Conservation (phyloP, 1,139 yeast genomes). For the Pneumocystis canis region DNA sequence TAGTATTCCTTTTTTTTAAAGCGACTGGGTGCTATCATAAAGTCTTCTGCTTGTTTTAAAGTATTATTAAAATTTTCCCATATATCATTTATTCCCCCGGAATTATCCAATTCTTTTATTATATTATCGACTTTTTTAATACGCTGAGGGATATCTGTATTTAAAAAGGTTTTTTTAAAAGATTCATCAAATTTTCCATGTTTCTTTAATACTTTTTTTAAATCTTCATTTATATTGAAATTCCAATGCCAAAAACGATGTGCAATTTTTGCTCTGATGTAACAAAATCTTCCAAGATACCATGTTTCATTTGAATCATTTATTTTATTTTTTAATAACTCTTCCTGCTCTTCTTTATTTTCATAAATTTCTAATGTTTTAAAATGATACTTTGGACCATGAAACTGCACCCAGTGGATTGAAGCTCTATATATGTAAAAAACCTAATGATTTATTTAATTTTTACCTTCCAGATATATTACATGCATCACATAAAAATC, state of each 20-base stretch:
- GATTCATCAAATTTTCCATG: neutral
- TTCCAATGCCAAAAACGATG: constrained; percentile 1
- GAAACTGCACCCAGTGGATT: neutral
- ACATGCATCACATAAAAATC: neutral
- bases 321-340: neutral
- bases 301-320: neutral
- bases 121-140: neutral
- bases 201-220: neutral
- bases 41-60: neutral
- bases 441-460: neutral
- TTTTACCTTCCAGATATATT: neutral
- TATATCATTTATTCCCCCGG: neutral
- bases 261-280: neutral
- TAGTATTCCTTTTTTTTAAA: neutral
- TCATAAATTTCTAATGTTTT: neutral
- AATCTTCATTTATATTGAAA: neutral
- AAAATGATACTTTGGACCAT: neutral
- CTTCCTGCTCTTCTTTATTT: neutral
- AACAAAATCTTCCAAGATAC: constrained; percentile 2
- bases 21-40: neutral
- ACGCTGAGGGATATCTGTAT: neutral
- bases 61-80: neutral
- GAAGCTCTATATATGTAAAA: neutral
- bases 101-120: neutral
- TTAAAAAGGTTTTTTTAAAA: neutral